Conservation (phyloP, 176 grass and related monocot genomes). For the Puya raimondii region DNA sequence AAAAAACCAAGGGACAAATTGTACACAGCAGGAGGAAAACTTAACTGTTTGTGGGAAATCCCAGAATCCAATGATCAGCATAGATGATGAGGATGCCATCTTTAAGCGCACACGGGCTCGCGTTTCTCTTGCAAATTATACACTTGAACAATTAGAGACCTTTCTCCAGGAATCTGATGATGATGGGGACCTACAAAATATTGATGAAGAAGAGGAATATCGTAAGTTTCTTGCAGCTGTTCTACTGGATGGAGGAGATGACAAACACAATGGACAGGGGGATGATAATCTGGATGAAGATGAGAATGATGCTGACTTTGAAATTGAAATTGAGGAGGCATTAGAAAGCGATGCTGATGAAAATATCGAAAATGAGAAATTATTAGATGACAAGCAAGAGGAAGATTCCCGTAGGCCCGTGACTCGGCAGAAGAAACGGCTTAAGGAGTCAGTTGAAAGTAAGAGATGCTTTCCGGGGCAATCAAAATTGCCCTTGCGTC, state of each 20-base stretch:
- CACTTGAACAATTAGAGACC: constrained; percentile 77
- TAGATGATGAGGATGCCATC: constrained; percentile 68
- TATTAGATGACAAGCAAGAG: constrained; percentile 17
- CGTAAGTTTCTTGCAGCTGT: constrained; percentile 89
- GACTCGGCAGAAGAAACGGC: constrained; percentile 53
- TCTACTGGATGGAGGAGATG: constrained; percentile 42
- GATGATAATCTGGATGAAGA: constrained; percentile 79
- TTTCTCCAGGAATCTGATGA: constrained; percentile 97
- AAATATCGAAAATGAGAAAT: constrained; percentile 36
- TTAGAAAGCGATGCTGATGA: constrained; percentile 82
- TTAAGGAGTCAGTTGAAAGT: constrained; percentile 28
- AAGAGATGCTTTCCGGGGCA: constrained; percentile 21
- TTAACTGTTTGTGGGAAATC: constrained; percentile 18
- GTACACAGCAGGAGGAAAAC: constrained; percentile 23
- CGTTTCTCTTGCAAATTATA: constrained; percentile 56
- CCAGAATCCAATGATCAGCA: constrained; percentile 9
- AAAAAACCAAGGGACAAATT: constrained; percentile 14
- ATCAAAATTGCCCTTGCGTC: constrained; percentile 34
- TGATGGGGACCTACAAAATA: constrained; percentile 62
- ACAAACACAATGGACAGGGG: constrained; percentile 32
- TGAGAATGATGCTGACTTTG: constrained; percentile 93
- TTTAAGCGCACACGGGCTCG: constrained; percentile 60
- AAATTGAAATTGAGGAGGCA: constrained; percentile 86
- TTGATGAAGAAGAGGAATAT: constrained; percentile 92
- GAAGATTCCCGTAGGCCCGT: constrained; percentile 40